Evolutionary conservation across 352 stramenopile genomes (phyloP).

Genomic region (Globisporangium lucens): DNA sequence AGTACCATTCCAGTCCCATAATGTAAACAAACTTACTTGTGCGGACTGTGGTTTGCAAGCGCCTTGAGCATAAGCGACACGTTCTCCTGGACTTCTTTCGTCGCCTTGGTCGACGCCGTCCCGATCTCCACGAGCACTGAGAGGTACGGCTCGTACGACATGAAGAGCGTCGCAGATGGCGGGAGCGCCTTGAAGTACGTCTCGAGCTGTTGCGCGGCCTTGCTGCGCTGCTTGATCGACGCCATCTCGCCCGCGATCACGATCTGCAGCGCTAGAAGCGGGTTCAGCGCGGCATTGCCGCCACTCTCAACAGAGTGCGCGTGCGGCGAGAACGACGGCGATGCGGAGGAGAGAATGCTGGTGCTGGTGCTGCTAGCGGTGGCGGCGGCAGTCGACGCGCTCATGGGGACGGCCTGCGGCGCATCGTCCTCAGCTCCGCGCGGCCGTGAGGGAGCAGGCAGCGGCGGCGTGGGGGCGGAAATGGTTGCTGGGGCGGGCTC

Average conservation of each 20-base stretch:
- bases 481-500: conserved; percentile 13
- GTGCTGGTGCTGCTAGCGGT: background rate
- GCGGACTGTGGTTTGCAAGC: conserved; percentile 38
- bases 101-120: conserved; percentile 24
- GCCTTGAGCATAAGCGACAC: conserved; percentile 39
- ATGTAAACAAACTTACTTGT: conserved; percentile 16
- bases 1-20: background rate
- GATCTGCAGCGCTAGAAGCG: conserved; percentile 39
- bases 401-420: conserved; percentile 7
- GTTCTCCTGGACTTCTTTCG: conserved; percentile 33
- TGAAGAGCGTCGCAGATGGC: conserved; percentile 24
- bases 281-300: conserved; percentile 26
- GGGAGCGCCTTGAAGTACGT: conserved; percentile 28
- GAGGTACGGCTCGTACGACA: conserved; percentile 56
- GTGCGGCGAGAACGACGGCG: conserved; percentile 14
- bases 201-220: conserved; percentile 45
- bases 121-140: conserved; percentile 34
- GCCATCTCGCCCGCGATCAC: conserved; percentile 37
- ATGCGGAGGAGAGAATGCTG: conserved; percentile 18
- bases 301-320: background rate
- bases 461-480: conserved; percentile 10
- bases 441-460: conserved; percentile 11
- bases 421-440: conserved; percentile 19
- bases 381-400: background rate
- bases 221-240: conserved; percentile 35